Percentiles rank a stretch among this genome's conserved stretches.
phyloP scores from a whole-genome alignment of 2,329 filamentous ascomycete species.

The Xylaria sp. region DNA sequence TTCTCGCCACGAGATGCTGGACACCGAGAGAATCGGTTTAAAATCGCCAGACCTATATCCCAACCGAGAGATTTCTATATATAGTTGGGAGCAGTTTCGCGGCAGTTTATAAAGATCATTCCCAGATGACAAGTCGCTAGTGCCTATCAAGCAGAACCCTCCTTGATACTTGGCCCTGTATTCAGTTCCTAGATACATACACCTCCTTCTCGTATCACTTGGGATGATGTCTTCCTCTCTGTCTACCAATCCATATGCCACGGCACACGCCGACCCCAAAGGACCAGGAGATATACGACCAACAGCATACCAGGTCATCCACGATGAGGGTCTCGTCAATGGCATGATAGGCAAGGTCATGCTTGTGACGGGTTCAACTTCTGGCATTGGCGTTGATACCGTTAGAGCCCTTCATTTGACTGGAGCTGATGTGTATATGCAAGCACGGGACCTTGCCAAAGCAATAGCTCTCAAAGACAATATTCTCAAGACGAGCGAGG shows the following conservation, averaged over 20 bases:
- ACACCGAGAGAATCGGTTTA: too few species aligned
- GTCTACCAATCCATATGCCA: constrained; percentile 14
- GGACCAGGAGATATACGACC: constrained; percentile 20
- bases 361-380: constrained; percentile 26
- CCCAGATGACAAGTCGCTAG: too few species aligned
- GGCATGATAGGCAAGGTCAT: constrained; percentile 17
- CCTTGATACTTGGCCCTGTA: background rate
- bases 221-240: background rate
- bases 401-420: constrained; percentile 26
- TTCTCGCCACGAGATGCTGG: too few species aligned
- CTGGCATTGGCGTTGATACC: constrained; percentile 26
- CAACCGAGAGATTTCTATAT: too few species aligned
- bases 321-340: constrained; percentile 27
- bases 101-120: too few species aligned
- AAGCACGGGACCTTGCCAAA: constrained; percentile 25
- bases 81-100: too few species aligned
- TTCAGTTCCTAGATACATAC: background rate
- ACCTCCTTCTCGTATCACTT: background rate
- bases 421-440: constrained; percentile 32
- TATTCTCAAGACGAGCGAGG: constrained; percentile 16
- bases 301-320: constrained; percentile 21
- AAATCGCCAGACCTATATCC: too few species aligned
- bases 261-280: constrained; percentile 18
- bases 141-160: too few species aligned
- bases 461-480: constrained; percentile 7